Evolutionary conservation across 768 basidiomycete genomes (phyloP).

Genomic region (Mycena pura): DNA sequence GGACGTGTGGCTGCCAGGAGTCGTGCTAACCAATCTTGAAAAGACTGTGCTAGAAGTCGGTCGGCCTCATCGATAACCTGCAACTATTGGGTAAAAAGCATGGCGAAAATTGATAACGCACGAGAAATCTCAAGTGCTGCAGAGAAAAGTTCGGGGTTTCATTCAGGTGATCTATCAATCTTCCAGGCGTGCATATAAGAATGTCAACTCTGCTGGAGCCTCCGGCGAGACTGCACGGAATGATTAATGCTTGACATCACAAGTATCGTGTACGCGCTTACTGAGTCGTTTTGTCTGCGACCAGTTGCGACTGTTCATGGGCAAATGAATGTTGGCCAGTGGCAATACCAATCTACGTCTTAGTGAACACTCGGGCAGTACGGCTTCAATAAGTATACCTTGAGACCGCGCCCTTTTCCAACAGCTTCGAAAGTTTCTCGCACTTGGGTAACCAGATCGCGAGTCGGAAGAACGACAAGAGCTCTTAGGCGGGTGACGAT

Average conservation of each 20-base stretch:
- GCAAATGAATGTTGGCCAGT: conserved; percentile 95
- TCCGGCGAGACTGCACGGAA: conserved; percentile 67
- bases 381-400: conserved; percentile 53
- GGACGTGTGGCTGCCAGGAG: conserved; percentile 77
- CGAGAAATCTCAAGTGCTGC: conserved; percentile 95
- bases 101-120: conserved; percentile 42
- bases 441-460: conserved; percentile 92
- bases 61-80: conserved; percentile 99
- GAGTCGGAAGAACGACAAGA: conserved; percentile 89
- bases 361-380: neutral
- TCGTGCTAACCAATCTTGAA: conserved; percentile 92
- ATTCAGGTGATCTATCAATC: conserved; percentile 91
- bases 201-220: conserved; percentile 94
- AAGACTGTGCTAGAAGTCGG: conserved; percentile 91
- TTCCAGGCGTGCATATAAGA: conserved; percentile 93
- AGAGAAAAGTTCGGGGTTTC: conserved; percentile 90
- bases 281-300: conserved; percentile 64
- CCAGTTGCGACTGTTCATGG: conserved; percentile 85
- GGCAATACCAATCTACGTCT: conserved; percentile 69
- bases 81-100: neutral
- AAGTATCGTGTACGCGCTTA: conserved; percentile 40
- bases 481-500: conserved; percentile 87
- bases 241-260: neutral
- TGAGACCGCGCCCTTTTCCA: conserved; percentile 84
- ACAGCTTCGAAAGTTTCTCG: conserved; percentile 89